Base-by-base conservation (phyloP, 441 rosid species). In the Rhodomyrtus psidioides region DNA sequence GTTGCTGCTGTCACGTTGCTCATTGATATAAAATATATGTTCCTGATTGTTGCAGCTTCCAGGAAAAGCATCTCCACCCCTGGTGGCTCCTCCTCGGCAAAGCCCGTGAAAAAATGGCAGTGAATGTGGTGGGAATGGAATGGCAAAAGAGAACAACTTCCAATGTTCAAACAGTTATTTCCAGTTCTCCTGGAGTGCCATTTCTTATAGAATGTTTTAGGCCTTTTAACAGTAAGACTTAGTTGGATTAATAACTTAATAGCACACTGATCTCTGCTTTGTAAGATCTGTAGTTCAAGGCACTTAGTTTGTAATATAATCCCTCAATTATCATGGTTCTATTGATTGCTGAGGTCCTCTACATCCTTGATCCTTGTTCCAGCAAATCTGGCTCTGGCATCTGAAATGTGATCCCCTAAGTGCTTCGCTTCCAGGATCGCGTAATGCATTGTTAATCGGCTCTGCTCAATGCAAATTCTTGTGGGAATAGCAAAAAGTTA, bases 51-150 rank as follows among this genome's bases (percentile, higher is more conserved):
- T 58, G 59, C 93, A 94, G 95, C 91, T 86, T 85, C 92, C 53
- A 88, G 88, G 89, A 93, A 91, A 89, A 82, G n/a, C 49, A 70
- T 70, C 79, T 70, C 88, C 12, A 57, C 91, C 13, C n/a, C 83
- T 3, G 86, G 90, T 85, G 90, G 88, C 85, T 91, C 92, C 86
- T 92, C 94, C 26, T 90, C 92, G 34, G 83, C 87, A 27, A 94
- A 88, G 87, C 86, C 90, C 65, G 53, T 84, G 39, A 92, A 90
- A 87, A 84, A 90, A 82, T 89, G 93, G 93, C 91, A 87, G 57
- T 93, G 91, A 92, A 59, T 81, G 65, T 54, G 55, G 65, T 9
- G 53, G 30, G 58, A 14, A 44, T 75, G 81, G 86, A 46, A 74
- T 55, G 30, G 42, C 59, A 17, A 7, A 12, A 76, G n/a, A 16